Evolutionary conservation across 2,329 filamentous ascomycete genomes (phyloP).

Genomic region (Pseudocercospora crystallina): DNA sequence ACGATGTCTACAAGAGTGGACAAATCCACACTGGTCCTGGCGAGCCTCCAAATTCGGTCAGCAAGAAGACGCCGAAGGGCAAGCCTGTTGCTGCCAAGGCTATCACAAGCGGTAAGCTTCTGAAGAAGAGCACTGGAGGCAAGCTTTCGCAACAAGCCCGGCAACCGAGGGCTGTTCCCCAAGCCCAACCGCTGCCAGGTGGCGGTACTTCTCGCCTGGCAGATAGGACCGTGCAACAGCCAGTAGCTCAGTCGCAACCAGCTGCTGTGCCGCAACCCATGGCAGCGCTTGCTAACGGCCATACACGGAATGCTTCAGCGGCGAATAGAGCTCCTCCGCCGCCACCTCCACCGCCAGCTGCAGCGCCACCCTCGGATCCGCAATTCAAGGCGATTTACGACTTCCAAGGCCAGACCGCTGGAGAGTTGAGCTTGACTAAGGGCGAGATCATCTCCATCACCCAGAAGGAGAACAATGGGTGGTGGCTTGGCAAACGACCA

Average conservation of each 20-base stretch:
- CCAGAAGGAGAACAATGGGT: slow-evolving; percentile 94
- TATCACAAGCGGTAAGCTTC: slow-evolving; percentile 89
- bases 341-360: slow-evolving; percentile 62
- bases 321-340: slow-evolving; percentile 46
- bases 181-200: slow-evolving; percentile 37
- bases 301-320: slow-evolving; percentile 42
- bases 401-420: slow-evolving; percentile 78
- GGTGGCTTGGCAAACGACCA: slow-evolving; percentile 86
- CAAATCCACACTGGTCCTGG: slow-evolving; percentile 83
- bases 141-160: slow-evolving; percentile 62
- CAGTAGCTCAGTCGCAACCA: slow-evolving; percentile 34
- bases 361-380: slow-evolving; percentile 63
- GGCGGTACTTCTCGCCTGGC: slow-evolving; percentile 28
- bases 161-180: slow-evolving; percentile 51
- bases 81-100: slow-evolving; percentile 85
- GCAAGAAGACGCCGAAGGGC: slow-evolving; percentile 79
- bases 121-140: slow-evolving; percentile 71
- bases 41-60: slow-evolving; percentile 78
- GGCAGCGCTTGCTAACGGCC: slow-evolving; percentile 52
- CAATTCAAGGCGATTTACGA: slow-evolving; percentile 91
- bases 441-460: slow-evolving; percentile 84
- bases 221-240: slow-evolving; percentile 30
- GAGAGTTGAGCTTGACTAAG: slow-evolving; percentile 77
- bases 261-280: slow-evolving; percentile 38
- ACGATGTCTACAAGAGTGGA: slow-evolving; percentile 91